Base-by-base conservation (phyloP, 371 early-diverging fungal genomes). In the Lichtheimia ramosa region DNA sequence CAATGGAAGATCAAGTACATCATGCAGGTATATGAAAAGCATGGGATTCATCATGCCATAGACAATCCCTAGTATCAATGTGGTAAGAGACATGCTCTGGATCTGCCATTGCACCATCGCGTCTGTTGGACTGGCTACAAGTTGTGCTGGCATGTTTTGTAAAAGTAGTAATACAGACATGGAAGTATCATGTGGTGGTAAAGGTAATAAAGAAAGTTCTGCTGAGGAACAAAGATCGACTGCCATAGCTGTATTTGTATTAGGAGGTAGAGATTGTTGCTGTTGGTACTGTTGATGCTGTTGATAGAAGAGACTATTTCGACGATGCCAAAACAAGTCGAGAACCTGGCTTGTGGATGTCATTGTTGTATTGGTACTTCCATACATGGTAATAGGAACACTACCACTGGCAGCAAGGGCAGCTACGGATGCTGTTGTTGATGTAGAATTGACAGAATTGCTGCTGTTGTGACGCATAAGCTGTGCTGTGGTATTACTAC, bases 171-270 rank as follows among this genome's bases (percentile, higher is more conserved):
- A 51, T 4, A 64, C 77, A 10, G 64, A 64, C 53, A 68, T 56
- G 8, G 74, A 72, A 10, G 65, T 70, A 15, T 68, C 66, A 10
- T 65, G 64, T 14, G 64, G 58, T 3, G 74, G 66, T 23, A 68
- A 25, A 13, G 74, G 70, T 2, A 73, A 51, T 10, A 73, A 52
- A 5, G 73, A 73, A 8, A 76, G 46, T 6, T 73, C 73, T 51
- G 62, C 58, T n/a, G 65, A 65, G 8, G 70, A 64, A 18, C 41
- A 18, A 13, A 55, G 43, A 13, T 55, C 41, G n/a, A 5, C 39
- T 3, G 46, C 24, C 20, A 23, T 55, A 7, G 68, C 50, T 4
- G 63, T 55, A 14, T 59, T 28, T 15, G 52, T 40, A 4, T 39
- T 12, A 25, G 48, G 40, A 8, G 27, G 51, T 24, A 34, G 57